These are phyloP conservation scores for Bondarzewia mesenterica DNA, from an alignment of 1,284 basidiomycete species.

Conservation along the genomic window DNA sequence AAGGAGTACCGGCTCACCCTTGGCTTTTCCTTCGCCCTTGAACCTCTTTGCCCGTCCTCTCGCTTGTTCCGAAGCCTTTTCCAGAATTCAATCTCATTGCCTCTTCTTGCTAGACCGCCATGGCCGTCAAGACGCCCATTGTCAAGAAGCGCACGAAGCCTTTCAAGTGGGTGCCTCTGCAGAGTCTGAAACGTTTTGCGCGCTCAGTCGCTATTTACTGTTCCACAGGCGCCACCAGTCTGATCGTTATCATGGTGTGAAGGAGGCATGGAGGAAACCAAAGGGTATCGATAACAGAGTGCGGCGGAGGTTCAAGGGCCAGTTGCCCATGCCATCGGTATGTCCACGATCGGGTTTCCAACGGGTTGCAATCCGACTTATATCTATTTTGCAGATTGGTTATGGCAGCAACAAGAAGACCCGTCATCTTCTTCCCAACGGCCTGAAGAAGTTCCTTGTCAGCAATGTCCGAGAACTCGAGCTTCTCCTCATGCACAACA, in stretches of 20 bases:
- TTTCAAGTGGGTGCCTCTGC: conserved; percentile 72
- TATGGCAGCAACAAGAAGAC: conserved; percentile 90
- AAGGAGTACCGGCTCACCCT: no score
- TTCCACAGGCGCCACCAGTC: conserved; percentile 85
- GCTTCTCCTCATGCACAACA: conserved; percentile 97
- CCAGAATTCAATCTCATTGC: background rate
- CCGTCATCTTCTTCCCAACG: conserved; percentile 89
- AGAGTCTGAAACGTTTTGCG: background rate
- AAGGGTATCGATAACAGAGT: conserved; percentile 97
- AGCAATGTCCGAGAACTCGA: conserved; percentile 90
- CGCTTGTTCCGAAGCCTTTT: background rate
- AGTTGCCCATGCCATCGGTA: conserved; percentile 91
- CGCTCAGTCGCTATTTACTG: conserved; percentile 12
- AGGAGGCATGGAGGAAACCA: conserved; percentile 97
- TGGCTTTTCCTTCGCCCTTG: no score
- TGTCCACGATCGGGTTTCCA: conserved; percentile 14
- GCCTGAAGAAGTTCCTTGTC: conserved; percentile 90
- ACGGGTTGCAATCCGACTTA: background rate
- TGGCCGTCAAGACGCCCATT: conserved; percentile 84
- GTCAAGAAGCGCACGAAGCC: conserved; percentile 94
- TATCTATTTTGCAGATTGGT: conserved; percentile 46
- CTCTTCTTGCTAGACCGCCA: conserved; percentile 36
- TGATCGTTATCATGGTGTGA: conserved; percentile 91
- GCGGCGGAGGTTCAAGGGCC: conserved; percentile 93
- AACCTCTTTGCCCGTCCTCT: background rate